Base-by-base conservation (phyloP, 345 rosid genomes). In the Leavenworthia alabamica region DNA sequence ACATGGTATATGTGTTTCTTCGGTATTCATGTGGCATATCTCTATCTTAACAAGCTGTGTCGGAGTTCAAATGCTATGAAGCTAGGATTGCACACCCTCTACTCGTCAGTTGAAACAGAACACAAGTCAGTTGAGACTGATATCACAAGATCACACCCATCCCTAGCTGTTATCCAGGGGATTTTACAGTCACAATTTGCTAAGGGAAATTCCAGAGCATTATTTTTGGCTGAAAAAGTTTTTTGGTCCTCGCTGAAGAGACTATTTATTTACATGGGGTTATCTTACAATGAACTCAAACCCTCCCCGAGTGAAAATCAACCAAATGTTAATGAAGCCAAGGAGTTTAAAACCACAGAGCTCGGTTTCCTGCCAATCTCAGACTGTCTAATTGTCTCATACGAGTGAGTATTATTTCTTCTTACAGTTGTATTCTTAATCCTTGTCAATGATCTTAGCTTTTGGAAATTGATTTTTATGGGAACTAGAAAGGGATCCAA, bases 1-100 rank as follows among this genome's bases (percentile, higher is more conserved):
- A 70, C 86, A 26, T 83, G 84, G 82, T 78, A 79, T 75, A 44
- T 75, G 52, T 83, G 89, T 68, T 83, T 77, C 69, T 83, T 73
- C 28, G 89, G 89, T 29, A 78, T 77, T 65, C 75, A 64, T 57
- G 66, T 73, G 68, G 73, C 84, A 63, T 56, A 74, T 62, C 56
- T 79, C 44, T 83, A 70, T 62, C 53, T 78, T 15, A 75, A 66
- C 5, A 81, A 74, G 50, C 53, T 83, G 47, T 78, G 81, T 65
- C 79, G 50, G 66, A 75, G 79, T 68, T 66, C 73, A 35, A 56
- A 22, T 66, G 50, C 68, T 73, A 60, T 81, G 61, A 74, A 75
- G 64, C 61, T 78, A 41, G 79, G 81, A 74, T 66, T 81, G 46
- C 67, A 74, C 43, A 70, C 56, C 23, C 81, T 83, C 42, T 76